Conservation (phyloP, 257 asterid genomes). For the Salvia rosmarinus region DNA sequence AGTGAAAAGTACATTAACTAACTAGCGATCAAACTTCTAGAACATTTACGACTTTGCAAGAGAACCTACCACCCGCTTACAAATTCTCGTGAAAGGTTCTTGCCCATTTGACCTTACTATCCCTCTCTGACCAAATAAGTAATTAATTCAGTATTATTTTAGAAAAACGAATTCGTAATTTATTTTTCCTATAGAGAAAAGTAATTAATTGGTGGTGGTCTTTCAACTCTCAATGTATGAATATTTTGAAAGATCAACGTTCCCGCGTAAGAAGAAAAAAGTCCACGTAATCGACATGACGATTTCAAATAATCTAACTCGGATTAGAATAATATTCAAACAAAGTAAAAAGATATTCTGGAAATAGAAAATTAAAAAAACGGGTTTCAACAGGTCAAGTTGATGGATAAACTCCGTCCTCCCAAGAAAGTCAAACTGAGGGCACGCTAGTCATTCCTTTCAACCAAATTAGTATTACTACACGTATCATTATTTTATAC, state of each 20-base stretch:
- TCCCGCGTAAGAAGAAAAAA: conserved; percentile 36
- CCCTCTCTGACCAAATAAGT: conserved; percentile 44
- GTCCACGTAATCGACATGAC: conserved; percentile 36
- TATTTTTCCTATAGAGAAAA: not conserved
- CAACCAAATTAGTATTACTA: conserved; percentile 44
- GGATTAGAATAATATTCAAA: not conserved
- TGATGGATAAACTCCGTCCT: conserved; percentile 19
- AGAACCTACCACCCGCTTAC: conserved; percentile 40
- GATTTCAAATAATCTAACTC: conserved; percentile 1
- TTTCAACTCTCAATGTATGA: conserved; percentile 1
- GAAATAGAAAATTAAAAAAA: not conserved
- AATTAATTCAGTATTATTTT: not conserved
- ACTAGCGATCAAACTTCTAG: conserved; percentile 36
- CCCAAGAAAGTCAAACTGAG: conserved; percentile 43
- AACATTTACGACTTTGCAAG: conserved; percentile 29
- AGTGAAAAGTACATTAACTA: not conserved
- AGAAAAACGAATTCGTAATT: not conserved
- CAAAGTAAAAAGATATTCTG: not conserved
- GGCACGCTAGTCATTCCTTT: conserved; percentile 39
- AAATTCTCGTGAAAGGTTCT: conserved; percentile 29
- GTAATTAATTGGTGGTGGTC: not conserved
- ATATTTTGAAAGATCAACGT: conserved; percentile 34
- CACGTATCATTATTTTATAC: conserved; percentile 20
- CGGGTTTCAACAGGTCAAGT: conserved; percentile 28
- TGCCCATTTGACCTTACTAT: conserved; percentile 34